phyloP scores from a whole-genome alignment of 2,329 filamentous ascomycete species.

The Clonostachys solani region DNA sequence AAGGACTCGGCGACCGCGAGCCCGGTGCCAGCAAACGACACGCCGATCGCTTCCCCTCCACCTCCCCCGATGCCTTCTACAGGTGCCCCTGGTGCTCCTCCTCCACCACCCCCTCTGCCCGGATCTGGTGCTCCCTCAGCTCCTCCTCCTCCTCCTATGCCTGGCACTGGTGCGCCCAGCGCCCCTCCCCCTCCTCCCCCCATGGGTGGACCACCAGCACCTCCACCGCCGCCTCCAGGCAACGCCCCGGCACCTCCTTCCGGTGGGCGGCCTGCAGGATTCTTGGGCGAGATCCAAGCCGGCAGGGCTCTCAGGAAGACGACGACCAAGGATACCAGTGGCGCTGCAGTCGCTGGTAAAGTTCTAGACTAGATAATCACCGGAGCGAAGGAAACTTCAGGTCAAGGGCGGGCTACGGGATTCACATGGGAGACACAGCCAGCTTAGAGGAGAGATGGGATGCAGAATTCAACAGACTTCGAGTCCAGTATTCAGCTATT shows the following conservation, averaged over 20 bases:
- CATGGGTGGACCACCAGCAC: slow-evolving; percentile 33
- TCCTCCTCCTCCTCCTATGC: slow-evolving; percentile 24
- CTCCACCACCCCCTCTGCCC: slow-evolving; percentile 19
- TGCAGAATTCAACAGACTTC: no score
- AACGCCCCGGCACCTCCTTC: slow-evolving; percentile 38
- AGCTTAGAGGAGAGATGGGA: no score
- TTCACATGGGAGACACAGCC: no score
- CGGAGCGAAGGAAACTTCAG: no score
- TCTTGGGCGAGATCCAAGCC: slow-evolving; percentile 79
- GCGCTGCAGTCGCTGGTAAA: slow-evolving; percentile 66
- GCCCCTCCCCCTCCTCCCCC: slow-evolving; percentile 29
- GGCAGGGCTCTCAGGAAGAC: slow-evolving; percentile 83
- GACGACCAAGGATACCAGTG: slow-evolving; percentile 82
- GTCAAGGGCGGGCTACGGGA: no score
- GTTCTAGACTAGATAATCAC: slow-evolving; percentile 49
- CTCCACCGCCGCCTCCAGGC: slow-evolving; percentile 36
- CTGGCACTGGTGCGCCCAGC: slow-evolving; percentile 27
- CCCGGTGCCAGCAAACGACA: slow-evolving; percentile 31
- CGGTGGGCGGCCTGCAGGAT: slow-evolving; percentile 50
- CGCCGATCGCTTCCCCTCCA: slow-evolving; percentile 31
- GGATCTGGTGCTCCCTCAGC: slow-evolving; percentile 13
- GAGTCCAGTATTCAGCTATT: no score
- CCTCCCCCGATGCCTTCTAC: slow-evolving; percentile 17
- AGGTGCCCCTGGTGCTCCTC: slow-evolving; percentile 17
- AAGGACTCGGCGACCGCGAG: slow-evolving; percentile 50